Conservation (phyloP, 1,284 basidiomycete species). For the Cystobasidium pallidum region DNA sequence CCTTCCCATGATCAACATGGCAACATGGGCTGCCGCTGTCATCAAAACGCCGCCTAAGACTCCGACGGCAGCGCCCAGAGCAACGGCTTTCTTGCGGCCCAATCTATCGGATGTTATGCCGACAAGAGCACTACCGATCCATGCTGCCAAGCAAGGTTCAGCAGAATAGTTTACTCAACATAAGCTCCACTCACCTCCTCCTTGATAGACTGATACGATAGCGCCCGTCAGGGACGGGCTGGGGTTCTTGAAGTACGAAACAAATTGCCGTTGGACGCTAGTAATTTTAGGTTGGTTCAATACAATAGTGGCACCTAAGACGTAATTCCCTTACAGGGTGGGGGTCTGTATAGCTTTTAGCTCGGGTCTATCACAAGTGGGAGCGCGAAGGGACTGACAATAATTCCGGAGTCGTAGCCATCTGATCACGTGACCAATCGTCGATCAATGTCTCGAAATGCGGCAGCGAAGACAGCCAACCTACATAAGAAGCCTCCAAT, state of each 20-base stretch:
- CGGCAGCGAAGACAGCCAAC: not conserved
- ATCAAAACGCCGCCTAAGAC: constrained; percentile 26
- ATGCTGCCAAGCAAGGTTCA: constrained; percentile 4
- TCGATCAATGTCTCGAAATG: not conserved
- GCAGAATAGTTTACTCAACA: not conserved
- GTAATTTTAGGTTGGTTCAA: too few species aligned
- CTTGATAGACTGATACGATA: constrained; percentile 40
- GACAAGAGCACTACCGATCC: constrained; percentile 25
- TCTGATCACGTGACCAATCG: constrained; percentile 1
- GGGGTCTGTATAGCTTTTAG: constrained; percentile 5
- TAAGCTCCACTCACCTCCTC: not conserved
- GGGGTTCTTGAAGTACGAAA: constrained; percentile 17
- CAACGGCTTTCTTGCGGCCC: constrained; percentile 23
- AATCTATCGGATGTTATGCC: constrained; percentile 21
- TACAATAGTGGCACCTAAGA: too few species aligned
- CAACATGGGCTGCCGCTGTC: constrained; percentile 37
- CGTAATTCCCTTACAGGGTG: not conserved
- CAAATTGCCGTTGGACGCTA: constrained; percentile 21
- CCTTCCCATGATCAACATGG: constrained; percentile 34
- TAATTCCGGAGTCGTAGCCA: constrained; percentile 37
- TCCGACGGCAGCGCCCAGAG: constrained; percentile 18
- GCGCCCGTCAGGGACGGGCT: constrained; percentile 12
- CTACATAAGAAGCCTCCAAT: constrained; percentile 31
- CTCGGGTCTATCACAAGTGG: too few species aligned
- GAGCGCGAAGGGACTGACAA: constrained; percentile 19